Percentiles rank a stretch among this genome's conserved stretches.
Evolutionary conservation across 768 basidiomycete genomes (phyloP).

Genomic region (Naematelia aurantialba): DNA sequence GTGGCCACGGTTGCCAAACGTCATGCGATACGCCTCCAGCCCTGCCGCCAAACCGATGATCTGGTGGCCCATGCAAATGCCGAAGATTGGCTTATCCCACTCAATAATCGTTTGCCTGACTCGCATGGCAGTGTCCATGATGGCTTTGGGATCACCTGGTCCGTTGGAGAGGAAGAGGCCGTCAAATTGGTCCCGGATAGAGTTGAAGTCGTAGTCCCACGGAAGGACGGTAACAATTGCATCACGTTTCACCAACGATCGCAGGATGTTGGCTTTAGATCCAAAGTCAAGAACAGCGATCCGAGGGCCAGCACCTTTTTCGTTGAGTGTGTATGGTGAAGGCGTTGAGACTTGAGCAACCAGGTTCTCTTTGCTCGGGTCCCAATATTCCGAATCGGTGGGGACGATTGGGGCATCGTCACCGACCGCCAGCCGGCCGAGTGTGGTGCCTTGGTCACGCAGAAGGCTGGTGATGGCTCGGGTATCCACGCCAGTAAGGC

Average conservation of each 20-base stretch:
- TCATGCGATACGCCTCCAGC: conserved; percentile 95
- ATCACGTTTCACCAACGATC: conserved; percentile 82
- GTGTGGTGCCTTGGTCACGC: conserved; percentile 94
- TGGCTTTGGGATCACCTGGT: conserved; percentile 87
- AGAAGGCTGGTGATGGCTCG: conserved; percentile 90
- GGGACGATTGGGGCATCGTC: conserved; percentile 65
- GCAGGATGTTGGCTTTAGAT: conserved; percentile 93
- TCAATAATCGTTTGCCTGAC: conserved; percentile 76
- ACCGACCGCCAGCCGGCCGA: conserved; percentile 84
- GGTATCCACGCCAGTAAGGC: conserved; percentile 94
- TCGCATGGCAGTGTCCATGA: conserved; percentile 75
- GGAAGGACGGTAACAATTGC: conserved; percentile 93
- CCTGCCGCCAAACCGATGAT: conserved; percentile 97
- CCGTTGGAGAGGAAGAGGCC: conserved; percentile 96
- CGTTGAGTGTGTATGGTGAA: conserved; percentile 76
- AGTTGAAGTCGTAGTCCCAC: conserved; percentile 96
- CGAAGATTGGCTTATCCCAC: conserved; percentile 92
- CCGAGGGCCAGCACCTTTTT: conserved; percentile 70
- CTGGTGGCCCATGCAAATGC: conserved; percentile 99
- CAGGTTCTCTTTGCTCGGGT: conserved; percentile 85
- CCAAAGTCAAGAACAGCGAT: conserved; percentile 97
- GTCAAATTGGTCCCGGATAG: conserved; percentile 81
- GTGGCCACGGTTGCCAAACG: conserved; percentile 98
- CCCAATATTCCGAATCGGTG: conserved; percentile 73
- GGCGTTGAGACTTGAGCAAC: conserved; percentile 90